Conservation (phyloP, 139 green algal species). For the Diplosphaera chodatii region DNA sequence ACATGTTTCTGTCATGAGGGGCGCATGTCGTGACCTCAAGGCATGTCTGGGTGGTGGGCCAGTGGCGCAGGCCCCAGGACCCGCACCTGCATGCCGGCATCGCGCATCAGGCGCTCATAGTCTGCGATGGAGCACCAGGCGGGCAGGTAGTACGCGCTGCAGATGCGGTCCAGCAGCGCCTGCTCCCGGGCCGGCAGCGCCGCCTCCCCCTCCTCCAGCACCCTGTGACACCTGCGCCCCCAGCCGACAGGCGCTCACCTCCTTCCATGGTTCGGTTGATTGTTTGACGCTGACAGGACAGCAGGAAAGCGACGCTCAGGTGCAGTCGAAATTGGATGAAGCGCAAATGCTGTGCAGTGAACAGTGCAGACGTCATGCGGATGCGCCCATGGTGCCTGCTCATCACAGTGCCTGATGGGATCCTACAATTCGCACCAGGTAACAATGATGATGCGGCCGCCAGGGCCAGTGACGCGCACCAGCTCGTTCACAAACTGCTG, state of each 20-base stretch:
- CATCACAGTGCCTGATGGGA: too few relatives aligned
- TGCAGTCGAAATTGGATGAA: too few relatives aligned
- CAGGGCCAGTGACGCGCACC: constrained; percentile 62
- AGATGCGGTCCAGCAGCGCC: constrained; percentile 85
- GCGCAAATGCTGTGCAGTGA: too few relatives aligned
- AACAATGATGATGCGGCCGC: constrained; percentile 58
- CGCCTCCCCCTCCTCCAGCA: constrained; percentile 36
- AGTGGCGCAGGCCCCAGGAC: background rate
- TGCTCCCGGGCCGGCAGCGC: constrained; percentile 43
- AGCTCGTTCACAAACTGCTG: constrained; percentile 80
- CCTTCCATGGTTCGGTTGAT: too few relatives aligned
- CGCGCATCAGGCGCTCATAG: constrained; percentile 71
- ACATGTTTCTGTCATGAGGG: too few relatives aligned
- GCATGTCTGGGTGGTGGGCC: background rate
- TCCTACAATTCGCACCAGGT: constrained; percentile 59
- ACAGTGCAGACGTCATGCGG: too few relatives aligned
- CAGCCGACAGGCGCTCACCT: too few relatives aligned
- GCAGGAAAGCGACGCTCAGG: too few relatives aligned
- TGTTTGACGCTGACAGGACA: too few relatives aligned
- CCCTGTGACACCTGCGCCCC: constrained; percentile 11
- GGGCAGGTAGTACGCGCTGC: constrained; percentile 95
- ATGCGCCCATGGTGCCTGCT: too few relatives aligned
- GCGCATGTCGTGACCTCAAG: too few relatives aligned
- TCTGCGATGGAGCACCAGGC: constrained; percentile 88
- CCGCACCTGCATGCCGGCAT: constrained; percentile 30